These are phyloP conservation scores for Fusarium incarnatum DNA, from an alignment of 2,329 filamentous ascomycete species.

Conservation along the genomic window DNA sequence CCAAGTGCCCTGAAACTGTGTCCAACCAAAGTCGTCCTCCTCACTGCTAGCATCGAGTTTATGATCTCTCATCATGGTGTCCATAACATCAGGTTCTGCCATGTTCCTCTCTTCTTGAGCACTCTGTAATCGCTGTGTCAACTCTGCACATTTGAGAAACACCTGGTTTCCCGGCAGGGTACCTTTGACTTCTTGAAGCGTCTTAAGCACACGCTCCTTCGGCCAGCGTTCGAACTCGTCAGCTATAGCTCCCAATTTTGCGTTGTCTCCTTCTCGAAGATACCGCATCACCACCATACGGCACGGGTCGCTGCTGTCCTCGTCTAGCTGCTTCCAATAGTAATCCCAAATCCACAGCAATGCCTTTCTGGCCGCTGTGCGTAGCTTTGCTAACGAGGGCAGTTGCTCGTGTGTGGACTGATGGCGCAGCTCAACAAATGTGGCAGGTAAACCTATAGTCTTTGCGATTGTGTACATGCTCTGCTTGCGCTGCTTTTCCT, in stretches of 20 bases:
- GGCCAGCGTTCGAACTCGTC: constrained; percentile 53
- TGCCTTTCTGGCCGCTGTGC: constrained; percentile 75
- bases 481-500: constrained; percentile 73
- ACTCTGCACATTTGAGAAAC: constrained; percentile 58
- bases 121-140: constrained; percentile 55
- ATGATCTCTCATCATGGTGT: constrained; percentile 24
- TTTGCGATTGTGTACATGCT: constrained; percentile 80
- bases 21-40: constrained; percentile 56
- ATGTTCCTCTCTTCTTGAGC: constrained; percentile 24
- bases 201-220: constrained; percentile 51
- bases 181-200: constrained; percentile 55
- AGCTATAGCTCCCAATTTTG: constrained; percentile 42
- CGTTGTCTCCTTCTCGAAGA: constrained; percentile 52
- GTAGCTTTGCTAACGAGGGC: constrained; percentile 78
- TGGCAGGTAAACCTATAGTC: constrained; percentile 75
- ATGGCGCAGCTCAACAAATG: constrained; percentile 90
- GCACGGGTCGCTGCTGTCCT: constrained; percentile 47
- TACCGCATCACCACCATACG: constrained; percentile 54
- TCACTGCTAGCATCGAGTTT: constrained; percentile 37
- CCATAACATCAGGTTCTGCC: constrained; percentile 2
- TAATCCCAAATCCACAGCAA: constrained; percentile 89
- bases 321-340: constrained; percentile 76
- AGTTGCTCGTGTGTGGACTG: constrained; percentile 91
- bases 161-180: constrained; percentile 57
- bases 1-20: constrained; percentile 64